These are phyloP conservation scores for Papilionanthe hybrid DNA, from an alignment of 116 monocot genomes.

Conservation along the genomic window DNA sequence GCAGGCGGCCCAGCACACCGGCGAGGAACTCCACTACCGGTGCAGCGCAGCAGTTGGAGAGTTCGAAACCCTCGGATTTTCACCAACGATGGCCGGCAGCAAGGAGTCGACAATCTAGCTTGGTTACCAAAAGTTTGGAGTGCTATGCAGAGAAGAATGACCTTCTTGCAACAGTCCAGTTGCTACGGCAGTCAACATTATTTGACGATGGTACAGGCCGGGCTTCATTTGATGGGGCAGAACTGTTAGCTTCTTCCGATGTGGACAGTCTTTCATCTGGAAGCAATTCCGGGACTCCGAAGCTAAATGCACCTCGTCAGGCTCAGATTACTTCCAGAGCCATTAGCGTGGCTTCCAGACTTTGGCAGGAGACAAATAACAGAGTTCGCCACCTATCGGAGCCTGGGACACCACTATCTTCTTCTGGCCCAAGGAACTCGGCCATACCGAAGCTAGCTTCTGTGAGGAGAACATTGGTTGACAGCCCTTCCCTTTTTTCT, in stretches of 20 bases:
- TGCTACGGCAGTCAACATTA: conserved; percentile 58
- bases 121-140: conserved; percentile 54
- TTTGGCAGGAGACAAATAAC: conserved; percentile 21
- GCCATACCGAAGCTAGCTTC: conserved; percentile 17
- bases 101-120: conserved; percentile 25
- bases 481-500: conserved; percentile 34
- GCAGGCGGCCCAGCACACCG: conserved; percentile 35
- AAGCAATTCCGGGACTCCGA: conserved; percentile 30
- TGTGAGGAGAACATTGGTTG: conserved; percentile 34
- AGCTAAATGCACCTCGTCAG: conserved; percentile 31
- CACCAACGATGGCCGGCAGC: conserved; percentile 71
- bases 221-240: conserved; percentile 54
- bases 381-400: conserved; percentile 13
- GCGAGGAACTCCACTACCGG: conserved; percentile 5
- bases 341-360: conserved; percentile 19
- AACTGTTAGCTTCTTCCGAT: conserved; percentile 58
- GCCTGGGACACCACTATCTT: conserved; percentile 19
- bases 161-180: conserved; percentile 43
- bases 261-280: conserved; percentile 13
- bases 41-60: conserved; percentile 36
- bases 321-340: conserved; percentile 4
- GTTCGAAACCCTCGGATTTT: conserved; percentile 41
- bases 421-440: conserved; percentile 9
- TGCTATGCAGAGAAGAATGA: conserved; percentile 50
- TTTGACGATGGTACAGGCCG: conserved; percentile 48